Conservation (phyloP, 2,329 filamentous ascomycete species). For the Cyphellophora attinorum region DNA sequence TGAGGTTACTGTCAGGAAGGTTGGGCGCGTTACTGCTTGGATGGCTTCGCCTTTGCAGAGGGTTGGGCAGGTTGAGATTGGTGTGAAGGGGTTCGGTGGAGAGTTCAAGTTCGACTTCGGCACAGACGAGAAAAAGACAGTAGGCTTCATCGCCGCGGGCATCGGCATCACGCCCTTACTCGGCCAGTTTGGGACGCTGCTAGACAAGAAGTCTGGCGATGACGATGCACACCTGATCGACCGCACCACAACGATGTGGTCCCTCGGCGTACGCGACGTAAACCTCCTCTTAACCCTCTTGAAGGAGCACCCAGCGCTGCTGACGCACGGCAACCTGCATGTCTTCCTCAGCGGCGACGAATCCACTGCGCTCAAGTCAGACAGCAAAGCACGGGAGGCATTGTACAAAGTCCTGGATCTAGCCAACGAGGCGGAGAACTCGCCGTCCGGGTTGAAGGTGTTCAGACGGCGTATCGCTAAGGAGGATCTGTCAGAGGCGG, state of each 20-base stretch:
- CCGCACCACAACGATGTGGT: slow-evolving; percentile 58
- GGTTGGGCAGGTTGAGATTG: slow-evolving; percentile 49
- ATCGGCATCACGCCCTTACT: slow-evolving; percentile 77
- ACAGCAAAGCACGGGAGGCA: slow-evolving; percentile 34
- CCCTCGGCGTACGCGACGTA: slow-evolving; percentile 51
- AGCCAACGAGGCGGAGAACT: slow-evolving; percentile 5
- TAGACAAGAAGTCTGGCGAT: too few species aligned
- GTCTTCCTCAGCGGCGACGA: slow-evolving; percentile 55
- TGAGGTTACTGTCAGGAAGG: slow-evolving; percentile 61
- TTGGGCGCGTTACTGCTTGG: slow-evolving; percentile 59
- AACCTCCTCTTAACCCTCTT: slow-evolving; percentile 54
- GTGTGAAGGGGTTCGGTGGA: slow-evolving; percentile 66
- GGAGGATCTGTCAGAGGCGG: slow-evolving; percentile 33
- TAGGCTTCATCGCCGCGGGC: slow-evolving; percentile 63
- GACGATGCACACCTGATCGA: too few species aligned
- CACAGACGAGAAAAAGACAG: slow-evolving; percentile 26
- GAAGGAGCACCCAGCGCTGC: slow-evolving; percentile 41
- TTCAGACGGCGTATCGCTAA: slow-evolving; percentile 37
- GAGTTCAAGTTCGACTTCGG: slow-evolving; percentile 39
- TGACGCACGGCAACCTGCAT: slow-evolving; percentile 37
- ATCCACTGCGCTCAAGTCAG: slow-evolving; percentile 18
- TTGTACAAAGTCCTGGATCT: slow-evolving; percentile 6
- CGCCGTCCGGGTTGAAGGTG: slow-evolving; percentile 26
- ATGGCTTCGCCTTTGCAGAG: slow-evolving; percentile 50
- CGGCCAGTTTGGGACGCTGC: slow-evolving; percentile 52